Conservation (phyloP, 208 protist genomes). For the Porcisia hertigi region DNA sequence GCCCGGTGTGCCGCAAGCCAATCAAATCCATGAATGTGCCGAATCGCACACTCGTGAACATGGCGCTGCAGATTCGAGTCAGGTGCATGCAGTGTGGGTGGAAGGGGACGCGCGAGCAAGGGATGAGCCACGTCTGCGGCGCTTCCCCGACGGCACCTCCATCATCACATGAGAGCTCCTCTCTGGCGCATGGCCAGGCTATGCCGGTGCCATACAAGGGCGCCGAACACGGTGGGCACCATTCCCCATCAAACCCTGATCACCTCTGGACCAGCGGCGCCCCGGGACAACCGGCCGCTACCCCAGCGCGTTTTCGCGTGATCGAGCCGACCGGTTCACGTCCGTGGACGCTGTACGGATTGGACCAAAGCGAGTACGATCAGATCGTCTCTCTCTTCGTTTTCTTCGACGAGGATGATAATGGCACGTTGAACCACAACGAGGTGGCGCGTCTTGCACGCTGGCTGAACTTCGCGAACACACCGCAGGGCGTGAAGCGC, state of each 20-base stretch:
- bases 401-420: constrained; percentile 81
- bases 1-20: constrained; percentile 58
- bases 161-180: not conserved
- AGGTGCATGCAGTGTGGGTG: constrained; percentile 65
- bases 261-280: not conserved
- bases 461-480: constrained; percentile 83
- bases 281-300: not conserved
- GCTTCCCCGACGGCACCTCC: not conserved
- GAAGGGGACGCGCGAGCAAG: constrained; percentile 59
- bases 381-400: constrained; percentile 83
- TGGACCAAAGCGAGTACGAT: constrained; percentile 80
- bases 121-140: constrained; percentile 27
- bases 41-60: constrained; percentile 73
- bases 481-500: constrained; percentile 58
- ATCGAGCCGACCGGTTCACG: constrained; percentile 42
- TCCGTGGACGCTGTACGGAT: constrained; percentile 67
- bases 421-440: constrained; percentile 48
- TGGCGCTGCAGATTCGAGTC: constrained; percentile 57
- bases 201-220: not conserved
- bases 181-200: not conserved
- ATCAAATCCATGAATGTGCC: constrained; percentile 37
- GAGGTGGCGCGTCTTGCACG: constrained; percentile 69
- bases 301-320: not conserved
- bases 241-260: not conserved
- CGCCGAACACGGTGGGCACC: not conserved